Conservation (phyloP, 768 basidiomycete genomes). For the Amanita phalloides region DNA sequence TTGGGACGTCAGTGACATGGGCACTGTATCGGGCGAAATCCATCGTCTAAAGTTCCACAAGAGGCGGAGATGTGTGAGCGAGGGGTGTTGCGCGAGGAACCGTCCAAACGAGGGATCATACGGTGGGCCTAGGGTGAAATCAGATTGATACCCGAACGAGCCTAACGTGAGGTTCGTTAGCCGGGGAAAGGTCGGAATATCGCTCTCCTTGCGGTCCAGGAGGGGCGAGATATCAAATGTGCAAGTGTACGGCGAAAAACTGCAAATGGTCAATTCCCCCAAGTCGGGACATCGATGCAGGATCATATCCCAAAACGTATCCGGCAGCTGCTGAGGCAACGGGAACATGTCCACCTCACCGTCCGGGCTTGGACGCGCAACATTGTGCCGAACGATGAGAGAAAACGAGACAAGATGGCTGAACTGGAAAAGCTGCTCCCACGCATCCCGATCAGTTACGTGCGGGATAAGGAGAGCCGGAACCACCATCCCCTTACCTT, state of each 20-base stretch:
- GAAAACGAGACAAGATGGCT: constrained; percentile 33
- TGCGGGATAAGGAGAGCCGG: background rate
- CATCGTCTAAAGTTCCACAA: constrained; percentile 42
- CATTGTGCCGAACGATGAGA: constrained; percentile 33
- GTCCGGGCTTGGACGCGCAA: constrained; percentile 13
- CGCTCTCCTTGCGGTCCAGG: background rate
- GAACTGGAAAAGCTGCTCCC: constrained; percentile 28
- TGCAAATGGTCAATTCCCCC: constrained; percentile 38
- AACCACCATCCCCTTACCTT: constrained; percentile 10
- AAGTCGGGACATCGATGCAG: constrained; percentile 32
- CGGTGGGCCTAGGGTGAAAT: constrained; percentile 28
- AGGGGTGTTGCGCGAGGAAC: constrained; percentile 28
- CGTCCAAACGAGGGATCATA: constrained; percentile 18
- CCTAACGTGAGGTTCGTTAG: constrained; percentile 36
- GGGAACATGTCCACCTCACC: constrained; percentile 17
- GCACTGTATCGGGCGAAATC: constrained; percentile 32
- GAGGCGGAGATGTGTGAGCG: constrained; percentile 31
- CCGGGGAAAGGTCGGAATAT: constrained; percentile 20
- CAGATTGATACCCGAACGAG: constrained; percentile 36
- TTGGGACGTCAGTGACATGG: constrained; percentile 18
- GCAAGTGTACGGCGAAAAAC: constrained; percentile 37
- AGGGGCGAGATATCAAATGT: constrained; percentile 20
- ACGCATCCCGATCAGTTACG: background rate
- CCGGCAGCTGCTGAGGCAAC: constrained; percentile 25
- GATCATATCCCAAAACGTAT: constrained; percentile 37